Percentiles rank a stretch among this genome's conserved stretches.
Evolutionary conservation across 1,284 basidiomycete species (phyloP).

Genomic region (Abortiporus biennis): DNA sequence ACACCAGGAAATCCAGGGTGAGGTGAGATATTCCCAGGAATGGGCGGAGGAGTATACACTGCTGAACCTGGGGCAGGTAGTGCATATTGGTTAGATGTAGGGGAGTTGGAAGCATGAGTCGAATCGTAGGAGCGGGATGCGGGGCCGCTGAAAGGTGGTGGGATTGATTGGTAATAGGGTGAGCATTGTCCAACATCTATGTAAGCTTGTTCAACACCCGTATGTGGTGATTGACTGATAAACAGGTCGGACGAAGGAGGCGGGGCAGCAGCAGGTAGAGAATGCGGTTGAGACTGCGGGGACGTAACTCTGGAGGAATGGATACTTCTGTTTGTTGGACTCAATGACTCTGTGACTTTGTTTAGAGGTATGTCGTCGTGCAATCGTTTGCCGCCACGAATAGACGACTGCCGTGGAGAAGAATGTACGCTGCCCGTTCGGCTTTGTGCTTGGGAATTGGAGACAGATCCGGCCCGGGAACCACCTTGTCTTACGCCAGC

Average conservation of each 20-base stretch:
- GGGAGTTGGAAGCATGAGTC: slow-evolving; percentile 18
- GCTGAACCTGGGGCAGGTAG: slow-evolving; percentile 13
- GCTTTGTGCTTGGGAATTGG: slow-evolving; percentile 36
- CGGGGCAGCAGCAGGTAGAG: slow-evolving; percentile 7
- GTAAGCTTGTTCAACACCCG: no score
- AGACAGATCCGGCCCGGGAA: slow-evolving; percentile 25
- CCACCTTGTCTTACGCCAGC: slow-evolving; percentile 14
- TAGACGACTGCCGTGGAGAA: slow-evolving; percentile 29
- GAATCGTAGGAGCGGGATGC: slow-evolving; percentile 14
- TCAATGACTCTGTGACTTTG: no score
- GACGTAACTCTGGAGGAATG: slow-evolving; percentile 22
- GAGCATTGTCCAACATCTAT: no score
- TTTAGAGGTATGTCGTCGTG: slow-evolving; percentile 20
- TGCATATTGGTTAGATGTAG: slow-evolving; percentile 16
- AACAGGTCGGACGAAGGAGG: neutral
- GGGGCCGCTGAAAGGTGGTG: slow-evolving; percentile 3
- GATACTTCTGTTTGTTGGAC: slow-evolving; percentile 14
- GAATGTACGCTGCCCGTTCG: slow-evolving; percentile 36
- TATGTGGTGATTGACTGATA: no score
- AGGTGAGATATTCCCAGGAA: slow-evolving; percentile 10
- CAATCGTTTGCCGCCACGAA: slow-evolving; percentile 23
- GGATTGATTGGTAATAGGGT: slow-evolving; percentile 8
- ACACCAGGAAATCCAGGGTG: slow-evolving; percentile 17
- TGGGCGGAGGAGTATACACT: slow-evolving; percentile 13
- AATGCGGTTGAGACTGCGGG: slow-evolving; percentile 16